Evolutionary conservation across 2,329 filamentous ascomycete species (phyloP).

Genomic region (Cadophora luteo-olivacea): DNA sequence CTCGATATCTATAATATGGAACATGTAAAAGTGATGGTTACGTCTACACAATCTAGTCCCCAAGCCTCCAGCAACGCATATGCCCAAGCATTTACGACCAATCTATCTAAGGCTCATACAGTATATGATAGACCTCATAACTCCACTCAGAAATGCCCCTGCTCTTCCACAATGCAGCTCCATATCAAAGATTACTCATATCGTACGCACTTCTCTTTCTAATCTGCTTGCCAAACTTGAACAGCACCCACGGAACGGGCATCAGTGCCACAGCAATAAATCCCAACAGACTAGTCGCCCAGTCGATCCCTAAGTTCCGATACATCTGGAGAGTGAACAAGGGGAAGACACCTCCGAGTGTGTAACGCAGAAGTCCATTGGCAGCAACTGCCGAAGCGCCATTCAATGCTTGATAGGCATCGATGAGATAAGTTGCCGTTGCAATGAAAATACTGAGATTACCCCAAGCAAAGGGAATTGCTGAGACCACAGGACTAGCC

Average conservation of each 20-base stretch:
- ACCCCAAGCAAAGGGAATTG: conserved; percentile 64
- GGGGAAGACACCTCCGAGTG: conserved; percentile 62
- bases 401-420: conserved; percentile 60
- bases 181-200: conserved; percentile 52
- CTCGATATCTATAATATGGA: no score
- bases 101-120: no score
- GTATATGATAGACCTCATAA: no score
- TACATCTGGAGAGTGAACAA: conserved; percentile 63
- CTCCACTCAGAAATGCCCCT: neutral
- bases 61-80: no score
- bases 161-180: neutral
- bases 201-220: conserved; percentile 29
- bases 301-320: conserved; percentile 46
- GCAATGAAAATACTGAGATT: conserved; percentile 64
- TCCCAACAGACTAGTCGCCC: conserved; percentile 35
- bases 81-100: no score
- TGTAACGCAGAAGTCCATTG: conserved; percentile 63
- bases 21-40: no score
- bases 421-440: conserved; percentile 58
- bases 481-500: conserved; percentile 57
- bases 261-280: conserved; percentile 53
- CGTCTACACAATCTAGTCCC: no score
- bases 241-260: conserved; percentile 61
- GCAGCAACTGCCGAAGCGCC: conserved; percentile 65
- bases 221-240: conserved; percentile 52